phyloP scores from a whole-genome alignment of 2,329 filamentous ascomycete genomes.

The Arthroderma uncinatum region DNA sequence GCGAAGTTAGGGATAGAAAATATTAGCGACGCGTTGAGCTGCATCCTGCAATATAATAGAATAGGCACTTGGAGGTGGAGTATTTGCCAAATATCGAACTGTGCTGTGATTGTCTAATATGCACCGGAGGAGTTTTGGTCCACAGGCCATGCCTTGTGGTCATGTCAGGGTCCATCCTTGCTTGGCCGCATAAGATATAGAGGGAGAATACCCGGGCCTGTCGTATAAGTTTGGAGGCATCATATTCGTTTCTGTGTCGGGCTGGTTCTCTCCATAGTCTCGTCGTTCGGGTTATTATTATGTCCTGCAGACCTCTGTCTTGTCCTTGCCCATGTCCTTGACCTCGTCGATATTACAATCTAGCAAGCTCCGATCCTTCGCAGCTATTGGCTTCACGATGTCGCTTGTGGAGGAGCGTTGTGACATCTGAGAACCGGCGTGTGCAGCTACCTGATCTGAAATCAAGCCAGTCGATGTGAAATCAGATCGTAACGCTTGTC shows the following conservation, averaged over 20 bases:
- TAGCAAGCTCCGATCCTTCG: background rate
- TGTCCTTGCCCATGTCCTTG: background rate
- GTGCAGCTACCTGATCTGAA: background rate
- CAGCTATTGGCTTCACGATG: background rate
- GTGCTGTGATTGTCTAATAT: too few relatives aligned
- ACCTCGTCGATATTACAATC: background rate
- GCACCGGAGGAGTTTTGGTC: background rate
- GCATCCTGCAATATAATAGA: too few relatives aligned
- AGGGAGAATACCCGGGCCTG: background rate
- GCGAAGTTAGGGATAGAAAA: background rate
- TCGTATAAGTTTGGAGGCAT: background rate
- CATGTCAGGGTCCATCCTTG: background rate
- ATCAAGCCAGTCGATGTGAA: background rate
- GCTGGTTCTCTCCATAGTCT: background rate
- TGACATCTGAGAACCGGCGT: background rate
- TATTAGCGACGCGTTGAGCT: slow-evolving; percentile 2
- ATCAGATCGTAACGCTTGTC: background rate
- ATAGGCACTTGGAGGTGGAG: too few relatives aligned
- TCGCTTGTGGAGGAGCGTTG: background rate
- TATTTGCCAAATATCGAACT: too few relatives aligned
- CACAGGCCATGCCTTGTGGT: background rate
- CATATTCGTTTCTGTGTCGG: background rate
- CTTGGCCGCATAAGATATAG: too few relatives aligned
- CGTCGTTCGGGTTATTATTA: background rate
- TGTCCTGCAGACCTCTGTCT: background rate